These are phyloP conservation scores for Umbilicus rupestris DNA, from an alignment of 164 flowering plant species.

Conservation along the genomic window DNA sequence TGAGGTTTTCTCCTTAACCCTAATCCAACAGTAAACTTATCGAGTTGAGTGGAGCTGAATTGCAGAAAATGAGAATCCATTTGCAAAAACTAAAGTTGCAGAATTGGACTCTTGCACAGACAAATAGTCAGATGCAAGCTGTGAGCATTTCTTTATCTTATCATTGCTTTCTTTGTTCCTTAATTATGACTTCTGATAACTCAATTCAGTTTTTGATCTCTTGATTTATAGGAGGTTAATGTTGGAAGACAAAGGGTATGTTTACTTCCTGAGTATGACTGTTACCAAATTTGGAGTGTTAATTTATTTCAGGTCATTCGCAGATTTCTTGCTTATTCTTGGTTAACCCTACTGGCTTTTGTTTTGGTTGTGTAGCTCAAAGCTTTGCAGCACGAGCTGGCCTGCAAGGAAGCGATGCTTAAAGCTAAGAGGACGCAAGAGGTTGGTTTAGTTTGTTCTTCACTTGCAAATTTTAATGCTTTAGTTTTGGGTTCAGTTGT, in stretches of 20 bases:
- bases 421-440: constrained; percentile 38
- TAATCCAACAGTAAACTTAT: constrained; percentile 25
- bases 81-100: constrained; percentile 32
- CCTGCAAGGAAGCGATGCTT: constrained; percentile 46
- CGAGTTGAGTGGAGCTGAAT: constrained; percentile 28
- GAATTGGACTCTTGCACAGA: constrained; percentile 41
- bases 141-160: constrained; percentile 11
- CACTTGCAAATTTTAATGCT: too few relatives aligned
- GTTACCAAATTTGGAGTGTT: not conserved
- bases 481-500: not conserved
- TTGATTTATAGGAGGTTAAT: constrained; percentile 29
- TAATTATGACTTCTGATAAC: not conserved
- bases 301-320: not conserved
- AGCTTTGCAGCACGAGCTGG: constrained; percentile 56
- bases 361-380: constrained; percentile 37
- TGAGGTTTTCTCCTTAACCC: constrained; percentile 12
- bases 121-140: constrained; percentile 31
- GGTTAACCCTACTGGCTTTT: not conserved
- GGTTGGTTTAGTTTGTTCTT: constrained; percentile 35
- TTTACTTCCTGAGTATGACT: not conserved
- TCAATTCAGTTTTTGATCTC: not conserved
- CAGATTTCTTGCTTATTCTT: not conserved
- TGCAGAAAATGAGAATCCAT: constrained; percentile 23
- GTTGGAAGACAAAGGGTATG: constrained; percentile 31
- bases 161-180: not conserved